phyloP scores from a whole-genome alignment of 2,329 filamentous ascomycete genomes.

The Tolypocladium pustulatum region DNA sequence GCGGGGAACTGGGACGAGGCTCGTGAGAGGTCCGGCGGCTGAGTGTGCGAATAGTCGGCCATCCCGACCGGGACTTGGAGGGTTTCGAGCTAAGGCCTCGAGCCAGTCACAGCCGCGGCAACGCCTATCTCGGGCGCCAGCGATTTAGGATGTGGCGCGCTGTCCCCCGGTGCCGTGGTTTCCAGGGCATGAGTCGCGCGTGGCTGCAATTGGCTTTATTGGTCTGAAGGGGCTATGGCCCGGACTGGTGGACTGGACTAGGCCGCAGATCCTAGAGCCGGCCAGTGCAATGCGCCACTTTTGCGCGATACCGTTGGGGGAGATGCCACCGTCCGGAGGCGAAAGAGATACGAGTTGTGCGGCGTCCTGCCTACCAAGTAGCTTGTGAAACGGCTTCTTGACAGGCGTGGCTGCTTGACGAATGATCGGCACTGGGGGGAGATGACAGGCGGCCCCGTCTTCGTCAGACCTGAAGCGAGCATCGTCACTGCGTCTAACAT shows the following conservation, averaged over 20 bases:
- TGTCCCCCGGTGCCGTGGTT: neutral
- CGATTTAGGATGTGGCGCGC: neutral
- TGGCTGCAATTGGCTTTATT: neutral
- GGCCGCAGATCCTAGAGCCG: neutral
- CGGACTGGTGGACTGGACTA: neutral
- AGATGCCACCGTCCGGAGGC: neutral
- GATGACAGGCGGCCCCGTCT: neutral
- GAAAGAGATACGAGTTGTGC: no score
- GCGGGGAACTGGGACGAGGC: neutral
- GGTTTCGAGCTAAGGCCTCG: neutral
- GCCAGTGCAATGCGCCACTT: neutral
- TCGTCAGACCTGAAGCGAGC: neutral
- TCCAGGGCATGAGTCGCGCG: neutral
- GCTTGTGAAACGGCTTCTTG: neutral
- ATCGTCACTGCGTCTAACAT: neutral
- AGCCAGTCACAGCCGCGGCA: neutral
- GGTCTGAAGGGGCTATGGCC: neutral
- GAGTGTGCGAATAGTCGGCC: neutral
- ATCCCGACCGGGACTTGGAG: neutral
- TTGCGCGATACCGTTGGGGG: neutral
- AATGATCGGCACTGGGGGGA: neutral
- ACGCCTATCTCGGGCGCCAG: neutral
- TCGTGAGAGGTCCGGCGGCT: no score
- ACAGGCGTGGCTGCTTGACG: neutral
- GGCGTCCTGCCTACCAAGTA: neutral